Base-by-base conservation (phyloP, 805 yeast species). In the Barnettozyma siamensis region DNA sequence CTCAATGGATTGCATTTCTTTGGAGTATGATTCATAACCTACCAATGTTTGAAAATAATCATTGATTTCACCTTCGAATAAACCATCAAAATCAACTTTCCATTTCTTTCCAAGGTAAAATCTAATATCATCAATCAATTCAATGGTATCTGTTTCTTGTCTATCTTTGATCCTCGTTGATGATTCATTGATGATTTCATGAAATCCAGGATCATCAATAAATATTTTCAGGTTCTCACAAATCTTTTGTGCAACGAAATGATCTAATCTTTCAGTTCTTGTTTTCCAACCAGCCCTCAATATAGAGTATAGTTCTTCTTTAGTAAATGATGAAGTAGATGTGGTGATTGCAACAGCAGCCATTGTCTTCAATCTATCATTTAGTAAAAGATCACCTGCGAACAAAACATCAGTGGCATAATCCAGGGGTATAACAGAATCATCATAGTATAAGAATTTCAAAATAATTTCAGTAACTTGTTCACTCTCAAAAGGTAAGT, bases 81-180 rank as follows among this genome's bases (percentile, higher is more conserved):
- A 42, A 32, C 67, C 51, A 32, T 55, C 58, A 44, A 60, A 45
- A 50, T 59, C 53, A 31, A 58, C 55, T 33, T 46, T 44, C 51
- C 55, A 55, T 40, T 51, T 54, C 40, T 50, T 50, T 1, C 53
- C 54, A 35, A 85, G 58, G 48, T 78, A 81, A 58, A 72, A 85
- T 47, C 88, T 66, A 10, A 85, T 79, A 62, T 84, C 94, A 59
- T 84, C 95, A 21, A 85, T 67, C 49, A 85, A 64, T 52, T 85
- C 95, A 54, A 85, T 81, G 1, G 91, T 81, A 62, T 85, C 95
- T 0, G 84, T 80, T 45, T 78, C 86, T 49, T 85, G 79, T 54
- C 93, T 70, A 13, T 57, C 60, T 17, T 70, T 53, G 37, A 85
- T 83, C 50, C 86, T 63, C 13, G 53, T 47, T 0, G 91, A 82